A percentile compares a stretch with the other conserved stretches of the same genome.
phyloP scores from a whole-genome alignment of 768 basidiomycete genomes.

The Lentinula edodes region DNA sequence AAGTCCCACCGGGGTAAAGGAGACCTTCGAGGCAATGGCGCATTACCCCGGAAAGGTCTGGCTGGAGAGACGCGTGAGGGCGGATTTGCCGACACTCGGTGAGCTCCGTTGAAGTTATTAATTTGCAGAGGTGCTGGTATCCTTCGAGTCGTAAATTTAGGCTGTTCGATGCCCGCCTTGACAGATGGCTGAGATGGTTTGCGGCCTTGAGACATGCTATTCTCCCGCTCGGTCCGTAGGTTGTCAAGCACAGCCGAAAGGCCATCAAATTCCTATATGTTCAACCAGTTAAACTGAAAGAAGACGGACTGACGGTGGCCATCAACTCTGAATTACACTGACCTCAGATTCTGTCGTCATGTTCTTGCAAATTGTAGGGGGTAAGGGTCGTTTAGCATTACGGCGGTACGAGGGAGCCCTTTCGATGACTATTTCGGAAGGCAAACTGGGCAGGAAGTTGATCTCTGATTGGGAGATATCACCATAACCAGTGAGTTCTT shows the following conservation, averaged over 20 bases:
- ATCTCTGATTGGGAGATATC: constrained; percentile 5
- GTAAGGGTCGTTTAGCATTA: neutral
- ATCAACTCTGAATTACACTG: neutral
- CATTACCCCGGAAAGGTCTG: neutral
- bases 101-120: neutral
- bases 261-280: neutral
- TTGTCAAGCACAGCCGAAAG: neutral
- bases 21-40: neutral
- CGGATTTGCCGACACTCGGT: neutral
- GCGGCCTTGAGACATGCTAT: neutral
- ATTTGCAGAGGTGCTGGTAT: neutral
- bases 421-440: neutral
- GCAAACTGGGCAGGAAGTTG: neutral
- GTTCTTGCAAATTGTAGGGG: neutral
- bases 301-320: no score
- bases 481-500: neutral
- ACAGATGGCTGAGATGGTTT: neutral
- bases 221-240: neutral
- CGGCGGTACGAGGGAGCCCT: neutral
- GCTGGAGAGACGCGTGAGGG: neutral
- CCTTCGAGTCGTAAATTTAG: neutral
- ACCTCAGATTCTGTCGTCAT: neutral
- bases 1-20: constrained; percentile 2
- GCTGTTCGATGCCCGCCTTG: neutral
- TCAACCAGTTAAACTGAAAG: no score